Base-by-base conservation (phyloP, 371 early-diverging fungal species). In the Pancytospora philotis region DNA sequence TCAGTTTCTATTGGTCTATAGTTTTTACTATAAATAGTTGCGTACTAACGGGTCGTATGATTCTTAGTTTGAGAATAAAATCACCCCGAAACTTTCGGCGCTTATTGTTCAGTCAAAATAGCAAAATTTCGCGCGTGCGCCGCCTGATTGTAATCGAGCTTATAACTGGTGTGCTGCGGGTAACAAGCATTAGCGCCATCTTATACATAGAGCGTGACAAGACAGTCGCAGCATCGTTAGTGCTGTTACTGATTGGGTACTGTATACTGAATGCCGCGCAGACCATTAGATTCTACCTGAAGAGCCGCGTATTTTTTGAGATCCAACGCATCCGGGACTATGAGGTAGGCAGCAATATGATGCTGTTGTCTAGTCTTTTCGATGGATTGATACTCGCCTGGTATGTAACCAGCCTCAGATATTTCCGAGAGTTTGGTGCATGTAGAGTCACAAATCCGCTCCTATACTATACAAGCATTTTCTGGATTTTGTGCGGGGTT, bases 341-440 rank as follows among this genome's bases (percentile, higher is more conserved):
- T 60, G 65, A 69, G 48, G 80, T 80, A 49, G 76, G 79, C 50
- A 75, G 68, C 45, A 81, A 80, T 49, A 10, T 79, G 34, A 70
- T 74, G 35, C 66, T 82, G 13, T 68, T 80, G 39, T 77, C 68
- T 41, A 82, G 81, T 55, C 73, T 82, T 22, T 48, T 80, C 30
- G 82, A 82, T 53, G 78, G 77, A 19, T 60, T 79, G 27, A 75
- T 76, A 13, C 65, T 82, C 32, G 79, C 80, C 61, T 78, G 80
- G 79, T 82, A 78, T 69, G 71, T 82, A 19, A 74, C 78, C 34
- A 81, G 82, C 25, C 79, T 79, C 48, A 76, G 79, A 32, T 82
- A 81, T 80, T 31, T 76, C 31, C 81, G 79, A 60, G 79, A 80
- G 59, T 80, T 78, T 69, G 41, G 71, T 6, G 64, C 58, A 1